A percentile compares a stretch with the other conserved stretches of the same genome.
Evolutionary conservation across 768 basidiomycete genomes (phyloP).

Genomic region (Cystobasidium ongulense): DNA sequence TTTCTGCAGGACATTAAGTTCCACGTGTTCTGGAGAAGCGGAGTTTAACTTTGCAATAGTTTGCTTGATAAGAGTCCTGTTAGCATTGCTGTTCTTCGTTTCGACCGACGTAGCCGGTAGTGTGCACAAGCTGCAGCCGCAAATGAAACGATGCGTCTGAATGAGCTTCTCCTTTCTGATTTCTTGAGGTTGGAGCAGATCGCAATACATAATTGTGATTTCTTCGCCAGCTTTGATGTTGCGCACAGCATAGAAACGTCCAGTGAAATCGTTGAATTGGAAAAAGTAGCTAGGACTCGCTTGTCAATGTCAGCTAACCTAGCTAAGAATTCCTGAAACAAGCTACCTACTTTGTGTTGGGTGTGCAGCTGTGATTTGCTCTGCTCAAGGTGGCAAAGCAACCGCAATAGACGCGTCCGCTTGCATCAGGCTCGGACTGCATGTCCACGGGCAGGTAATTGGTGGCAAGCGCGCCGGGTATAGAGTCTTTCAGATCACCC

Average conservation of each 20-base stretch:
- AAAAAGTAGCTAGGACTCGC: slow-evolving; percentile 15
- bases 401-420: background rate
- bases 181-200: background rate
- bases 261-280: slow-evolving; percentile 14
- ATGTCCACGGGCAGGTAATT: slow-evolving; percentile 25
- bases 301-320: too few species aligned
- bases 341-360: slow-evolving; percentile 15
- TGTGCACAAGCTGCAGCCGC: slow-evolving; percentile 11
- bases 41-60: background rate
- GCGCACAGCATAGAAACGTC: background rate
- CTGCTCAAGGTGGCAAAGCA: slow-evolving; percentile 9
- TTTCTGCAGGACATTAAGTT: background rate
- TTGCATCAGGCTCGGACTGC: background rate
- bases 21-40: background rate
- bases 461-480: slow-evolving; percentile 14
- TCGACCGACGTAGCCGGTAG: background rate
- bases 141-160: slow-evolving; percentile 6
- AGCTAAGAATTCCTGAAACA: background rate
- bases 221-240: slow-evolving; percentile 14
- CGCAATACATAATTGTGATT: slow-evolving; percentile 19
- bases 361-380: slow-evolving; percentile 21
- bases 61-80: background rate
- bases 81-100: background rate
- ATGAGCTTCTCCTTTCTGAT: background rate
- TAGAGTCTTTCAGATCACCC: background rate